phyloP scores from a whole-genome alignment of 1,284 basidiomycete genomes.

The Schizophyllum amplum region DNA sequence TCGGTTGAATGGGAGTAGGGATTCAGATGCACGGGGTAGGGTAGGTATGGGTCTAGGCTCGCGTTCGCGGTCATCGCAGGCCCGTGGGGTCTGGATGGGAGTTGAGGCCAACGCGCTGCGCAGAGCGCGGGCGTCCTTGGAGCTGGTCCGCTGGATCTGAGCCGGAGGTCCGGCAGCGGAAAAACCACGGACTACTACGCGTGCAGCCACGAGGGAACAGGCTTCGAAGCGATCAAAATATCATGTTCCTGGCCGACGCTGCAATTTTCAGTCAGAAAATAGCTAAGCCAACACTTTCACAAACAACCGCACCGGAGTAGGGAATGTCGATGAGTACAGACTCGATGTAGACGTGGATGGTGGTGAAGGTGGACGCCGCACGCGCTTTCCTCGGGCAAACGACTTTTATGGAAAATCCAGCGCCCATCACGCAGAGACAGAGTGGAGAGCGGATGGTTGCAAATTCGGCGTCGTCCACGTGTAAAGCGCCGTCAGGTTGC shows the following conservation, averaged over 20 bases:
- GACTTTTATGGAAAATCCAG: too few relatives aligned
- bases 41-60: background rate
- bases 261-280: background rate
- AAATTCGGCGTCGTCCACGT: too few relatives aligned
- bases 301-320: background rate
- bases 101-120: background rate
- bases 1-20: background rate
- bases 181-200: background rate
- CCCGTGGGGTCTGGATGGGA: background rate
- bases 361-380: too few relatives aligned
- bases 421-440: too few relatives aligned
- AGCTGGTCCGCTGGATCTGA: background rate
- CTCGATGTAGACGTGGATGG: too few relatives aligned
- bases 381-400: too few relatives aligned
- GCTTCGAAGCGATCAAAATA: background rate
- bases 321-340: background rate
- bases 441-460: too few relatives aligned
- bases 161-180: background rate
- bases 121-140: background rate
- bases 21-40: background rate
- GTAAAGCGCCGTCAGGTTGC: too few relatives aligned
- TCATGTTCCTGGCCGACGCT: background rate
- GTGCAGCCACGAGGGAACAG: background rate
- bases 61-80: background rate
- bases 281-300: background rate